Percentiles rank a stretch among this genome's conserved stretches.
phyloP scores from a whole-genome alignment of 306 rosid genomes.

The Cicer cuneatum region DNA sequence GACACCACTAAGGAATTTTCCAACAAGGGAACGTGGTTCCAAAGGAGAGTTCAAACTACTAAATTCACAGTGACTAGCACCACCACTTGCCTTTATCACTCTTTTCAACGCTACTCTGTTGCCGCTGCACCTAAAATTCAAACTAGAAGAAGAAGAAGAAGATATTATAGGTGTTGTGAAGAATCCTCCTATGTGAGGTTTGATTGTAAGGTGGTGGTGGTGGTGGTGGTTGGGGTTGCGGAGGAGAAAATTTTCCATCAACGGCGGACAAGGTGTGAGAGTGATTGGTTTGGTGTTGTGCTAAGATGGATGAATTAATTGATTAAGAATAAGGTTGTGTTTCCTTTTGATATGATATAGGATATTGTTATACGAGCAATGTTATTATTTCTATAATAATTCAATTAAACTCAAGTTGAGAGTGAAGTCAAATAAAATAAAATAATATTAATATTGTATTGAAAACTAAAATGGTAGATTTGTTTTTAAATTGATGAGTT shows the following conservation, averaged over 20 bases:
- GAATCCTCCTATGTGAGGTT: constrained; percentile 34
- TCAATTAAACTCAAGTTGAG: too few species aligned
- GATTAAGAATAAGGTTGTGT: not conserved
- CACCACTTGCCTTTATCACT: constrained; percentile 39
- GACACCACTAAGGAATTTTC: constrained; percentile 67
- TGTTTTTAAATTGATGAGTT: too few species aligned
- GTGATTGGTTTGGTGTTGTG: not conserved
- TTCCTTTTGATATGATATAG: not conserved
- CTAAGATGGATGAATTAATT: not conserved
- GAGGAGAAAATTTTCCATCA: constrained; percentile 53
- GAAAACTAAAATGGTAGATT: too few species aligned
- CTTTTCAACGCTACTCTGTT: too few species aligned
- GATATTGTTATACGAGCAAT: too few species aligned
- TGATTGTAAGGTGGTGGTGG: constrained; percentile 19
- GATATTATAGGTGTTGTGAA: not conserved
- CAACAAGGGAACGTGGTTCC: constrained; percentile 64
- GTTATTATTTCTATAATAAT: too few species aligned
- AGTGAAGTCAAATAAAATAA: too few species aligned
- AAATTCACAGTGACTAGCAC: constrained; percentile 50
- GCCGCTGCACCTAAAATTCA: not conserved
- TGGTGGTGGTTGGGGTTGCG: constrained; percentile 27
- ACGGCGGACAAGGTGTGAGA: constrained; percentile 7
- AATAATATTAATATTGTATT: too few species aligned
- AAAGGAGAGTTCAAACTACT: constrained; percentile 77
- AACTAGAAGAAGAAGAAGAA: not conserved